Base-by-base conservation (phyloP, 345 rosid genomes). In the Carallia pectinifolia region DNA sequence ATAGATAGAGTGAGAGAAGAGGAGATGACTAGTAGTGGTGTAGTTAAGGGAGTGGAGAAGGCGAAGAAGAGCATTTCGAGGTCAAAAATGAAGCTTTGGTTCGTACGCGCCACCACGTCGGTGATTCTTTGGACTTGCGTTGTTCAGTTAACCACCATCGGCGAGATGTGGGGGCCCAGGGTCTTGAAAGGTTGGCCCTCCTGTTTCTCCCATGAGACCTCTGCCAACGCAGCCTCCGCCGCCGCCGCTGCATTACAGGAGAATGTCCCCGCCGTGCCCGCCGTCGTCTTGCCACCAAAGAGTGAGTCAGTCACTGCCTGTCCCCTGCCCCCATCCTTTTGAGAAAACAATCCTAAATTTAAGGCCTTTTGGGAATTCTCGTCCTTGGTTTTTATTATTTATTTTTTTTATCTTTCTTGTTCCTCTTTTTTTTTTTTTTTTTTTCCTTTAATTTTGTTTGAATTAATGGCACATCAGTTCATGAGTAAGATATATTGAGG, bases 111-210 rank as follows among this genome's bases (percentile, higher is more conserved):
- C 62, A 82, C 96, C 65, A 88, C 97, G 0, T 82, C 96, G 61
- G 83, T 96, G 75, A 78, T 96, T 82, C 81, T 96, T 2, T 96
- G 99, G 99, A 96, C 98, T 30, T 96, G 99, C 71, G 66, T 89
- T 53, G 96, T 96, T 61, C 99, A 96, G 71, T 77, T 92, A 79
- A 89, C 94, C 71, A 85, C 98, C 47, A 47, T 96, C 76, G 97
- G 98, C 15, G 97, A 90, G 75, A 80, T 83, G 61, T 89, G 98
- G 99, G 96, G 97, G 4, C 98, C 98, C 4, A 72, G 92, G 71
- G 85, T 88, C 34, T 80, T 92, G 76, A 96, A 87, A 77, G 93
- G 96, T 6, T 90, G 98, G 94, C 98, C 98, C 67, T 81, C 91
- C 54, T 92, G 97, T 83, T 84, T 84, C 68, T 78, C 80, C 54